phyloP scores from a whole-genome alignment of 1,139 yeast genomes.

The Hemisphaericaspora lyxosophila region DNA sequence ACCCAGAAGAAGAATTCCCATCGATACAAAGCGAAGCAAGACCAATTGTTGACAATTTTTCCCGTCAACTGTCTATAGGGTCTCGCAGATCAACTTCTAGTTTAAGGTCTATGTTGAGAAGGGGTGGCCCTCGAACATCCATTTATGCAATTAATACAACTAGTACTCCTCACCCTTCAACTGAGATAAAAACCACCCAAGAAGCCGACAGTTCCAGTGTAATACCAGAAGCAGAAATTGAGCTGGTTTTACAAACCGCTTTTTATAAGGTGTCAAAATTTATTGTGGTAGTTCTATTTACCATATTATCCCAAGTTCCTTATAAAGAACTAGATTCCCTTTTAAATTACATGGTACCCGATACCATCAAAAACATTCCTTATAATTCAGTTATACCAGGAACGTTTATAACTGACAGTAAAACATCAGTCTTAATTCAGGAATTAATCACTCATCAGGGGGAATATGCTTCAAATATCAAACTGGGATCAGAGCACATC shows the following conservation, averaged over 20 bases:
- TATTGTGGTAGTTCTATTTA: background rate
- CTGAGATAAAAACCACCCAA: too few species aligned
- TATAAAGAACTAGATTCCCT: background rate
- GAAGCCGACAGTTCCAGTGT: background rate
- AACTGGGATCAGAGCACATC: background rate
- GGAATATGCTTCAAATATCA: background rate
- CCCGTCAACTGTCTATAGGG: background rate
- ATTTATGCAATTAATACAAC: too few species aligned
- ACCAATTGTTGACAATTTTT: background rate
- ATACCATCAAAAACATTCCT: background rate
- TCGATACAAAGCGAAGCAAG: background rate
- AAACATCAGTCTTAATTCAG: background rate
- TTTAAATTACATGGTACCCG: background rate
- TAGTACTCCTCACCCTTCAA: too few species aligned
- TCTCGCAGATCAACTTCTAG: background rate
- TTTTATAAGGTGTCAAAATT: background rate
- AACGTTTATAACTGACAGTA: background rate
- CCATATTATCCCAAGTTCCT: background rate
- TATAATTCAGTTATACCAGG: background rate
- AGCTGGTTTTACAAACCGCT: background rate
- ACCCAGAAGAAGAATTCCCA: conserved; percentile 2
- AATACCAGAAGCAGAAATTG: background rate
- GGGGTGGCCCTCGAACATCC: background rate
- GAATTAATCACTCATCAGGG: background rate
- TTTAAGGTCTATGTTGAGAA: background rate